A percentile compares a stretch with the other conserved stretches of the same genome.
Evolutionary conservation across 371 early-diverging fungal species (phyloP).

Genomic region (Mucor lusitanicus): DNA sequence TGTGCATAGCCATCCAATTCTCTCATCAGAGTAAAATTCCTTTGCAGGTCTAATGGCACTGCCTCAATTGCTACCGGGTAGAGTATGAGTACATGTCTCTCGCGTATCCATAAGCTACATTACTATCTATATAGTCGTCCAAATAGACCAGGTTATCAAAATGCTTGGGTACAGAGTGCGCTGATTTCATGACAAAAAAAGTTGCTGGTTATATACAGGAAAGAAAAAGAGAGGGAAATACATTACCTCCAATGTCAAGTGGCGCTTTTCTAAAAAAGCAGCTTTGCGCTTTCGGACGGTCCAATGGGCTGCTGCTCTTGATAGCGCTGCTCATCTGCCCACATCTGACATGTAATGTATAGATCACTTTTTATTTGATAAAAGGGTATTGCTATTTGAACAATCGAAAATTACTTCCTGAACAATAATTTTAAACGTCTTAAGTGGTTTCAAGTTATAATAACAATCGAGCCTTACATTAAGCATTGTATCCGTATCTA

Average conservation of each 20-base stretch:
- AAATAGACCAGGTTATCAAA: slow-evolving; percentile 63
- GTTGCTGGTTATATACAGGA: neutral
- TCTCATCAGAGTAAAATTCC: slow-evolving; percentile 88
- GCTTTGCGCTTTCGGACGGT: neutral
- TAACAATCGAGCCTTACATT: too few species aligned
- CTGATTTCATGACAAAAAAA: slow-evolving; percentile 15
- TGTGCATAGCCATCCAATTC: slow-evolving; percentile 90
- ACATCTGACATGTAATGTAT: neutral
- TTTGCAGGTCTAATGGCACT: slow-evolving; percentile 86
- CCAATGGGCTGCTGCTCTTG: neutral
- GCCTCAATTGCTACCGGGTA: slow-evolving; percentile 73
- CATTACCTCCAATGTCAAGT: neutral
- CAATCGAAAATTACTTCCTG: too few species aligned
- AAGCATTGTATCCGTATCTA: too few species aligned
- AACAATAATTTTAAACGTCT: too few species aligned
- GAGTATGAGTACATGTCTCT: neutral
- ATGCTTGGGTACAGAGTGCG: slow-evolving; percentile 12
- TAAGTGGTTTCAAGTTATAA: too few species aligned
- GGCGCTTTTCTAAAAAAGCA: neutral
- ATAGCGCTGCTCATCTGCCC: neutral
- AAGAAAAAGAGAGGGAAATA: neutral
- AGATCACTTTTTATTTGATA: too few species aligned
- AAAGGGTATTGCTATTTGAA: too few species aligned
- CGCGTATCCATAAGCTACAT: neutral
- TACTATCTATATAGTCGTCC: slow-evolving; percentile 89